A percentile compares a stretch with the other conserved stretches of the same genome.
Conservation (phyloP, 2,329 filamentous ascomycete genomes). For the Cercospora zeina region DNA sequence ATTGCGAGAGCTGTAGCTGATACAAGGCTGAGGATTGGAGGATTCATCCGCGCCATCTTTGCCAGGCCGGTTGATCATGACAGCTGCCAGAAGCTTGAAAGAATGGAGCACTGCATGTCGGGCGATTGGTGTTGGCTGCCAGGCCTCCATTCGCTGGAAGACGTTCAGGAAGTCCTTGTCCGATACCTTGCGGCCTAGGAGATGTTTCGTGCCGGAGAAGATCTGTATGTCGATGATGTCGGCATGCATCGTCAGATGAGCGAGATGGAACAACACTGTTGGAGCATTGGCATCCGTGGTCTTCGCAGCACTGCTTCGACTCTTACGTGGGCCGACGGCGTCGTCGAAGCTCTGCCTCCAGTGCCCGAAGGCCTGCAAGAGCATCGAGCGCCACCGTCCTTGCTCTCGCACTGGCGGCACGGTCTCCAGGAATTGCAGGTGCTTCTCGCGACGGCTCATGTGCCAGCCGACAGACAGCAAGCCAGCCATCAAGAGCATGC, state of each 20-base stretch:
- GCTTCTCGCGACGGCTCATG: constrained; percentile 90
- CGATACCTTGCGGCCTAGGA: constrained; percentile 81
- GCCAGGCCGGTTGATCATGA: constrained; percentile 59
- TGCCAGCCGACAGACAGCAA: constrained; percentile 91
- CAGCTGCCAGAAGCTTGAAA: constrained; percentile 77
- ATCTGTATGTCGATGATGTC: constrained; percentile 95
- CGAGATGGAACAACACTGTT: constrained; percentile 83
- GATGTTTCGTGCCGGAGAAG: constrained; percentile 77
- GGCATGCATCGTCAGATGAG: constrained; percentile 94
- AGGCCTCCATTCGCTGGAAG: constrained; percentile 77
- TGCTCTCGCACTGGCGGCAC: constrained; percentile 76
- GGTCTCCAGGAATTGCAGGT: constrained; percentile 82
- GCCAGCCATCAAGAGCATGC: constrained; percentile 87
- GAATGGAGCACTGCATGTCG: constrained; percentile 89
- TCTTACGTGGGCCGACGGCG: constrained; percentile 59
- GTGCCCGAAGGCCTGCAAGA: constrained; percentile 83
- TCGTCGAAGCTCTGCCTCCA: constrained; percentile 91
- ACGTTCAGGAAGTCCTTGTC: constrained; percentile 76
- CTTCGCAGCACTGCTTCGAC: constrained; percentile 33
- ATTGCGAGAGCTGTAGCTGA: constrained; percentile 73
- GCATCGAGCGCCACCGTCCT: constrained; percentile 82
- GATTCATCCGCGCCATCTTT: constrained; percentile 40
- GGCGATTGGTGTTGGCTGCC: constrained; percentile 82
- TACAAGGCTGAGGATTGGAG: constrained; percentile 24
- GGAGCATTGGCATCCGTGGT: constrained; percentile 55